Evolutionary conservation across 108 stramenopile genomes (phyloP), one percentile per base, ranked within the genome.

Genomic region (Skeletonema costatum): DNA sequence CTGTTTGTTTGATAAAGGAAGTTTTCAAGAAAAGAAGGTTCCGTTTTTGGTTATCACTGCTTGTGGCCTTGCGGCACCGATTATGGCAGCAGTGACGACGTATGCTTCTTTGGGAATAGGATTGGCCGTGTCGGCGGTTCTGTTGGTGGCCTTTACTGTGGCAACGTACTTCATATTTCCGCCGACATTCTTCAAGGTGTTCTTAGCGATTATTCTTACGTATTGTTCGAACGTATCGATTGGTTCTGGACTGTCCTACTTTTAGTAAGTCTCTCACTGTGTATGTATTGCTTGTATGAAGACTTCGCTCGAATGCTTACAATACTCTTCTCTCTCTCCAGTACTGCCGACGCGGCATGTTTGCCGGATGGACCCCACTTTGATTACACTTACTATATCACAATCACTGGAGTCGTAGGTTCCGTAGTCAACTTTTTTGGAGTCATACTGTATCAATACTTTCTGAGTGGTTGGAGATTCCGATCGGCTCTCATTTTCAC

Each of bases 341-440:
- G 44, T 10, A 64, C 32, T 12, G 60, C 53, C 9, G 53, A 56
- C 9, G 25, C 19, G 9, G 7, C 9, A 0, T 56, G 53, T 56
- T 25, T 56, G 25, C 25, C 53, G 12, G 16, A 33, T 69, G 79
- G 82, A 1, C 82, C 82, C 0, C 58, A 83, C 30, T 83, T 83
- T 50, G 59, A 67, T 58, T 83, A 83, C 73, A 83, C 82, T 2
- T 83, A 75, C 50, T 83, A 79, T 53, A 83, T 83, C 31, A 83
- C 82, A 32, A 61, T 83, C 13, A 80, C 82, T 39, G 82, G 82
- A 32, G 70, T 83, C 5, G 67, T 80, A 13, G 78, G 82, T 48
- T 80, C 78, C 4, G 66, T 79, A 2, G 74, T 83, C 16, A 75
- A 73, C 31, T 80, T 83, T 19, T 12, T 79, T 12, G 66, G 73